Base-by-base conservation (phyloP, 2,329 filamentous ascomycete genomes). In the Calonectria pseudoreteaudii region DNA sequence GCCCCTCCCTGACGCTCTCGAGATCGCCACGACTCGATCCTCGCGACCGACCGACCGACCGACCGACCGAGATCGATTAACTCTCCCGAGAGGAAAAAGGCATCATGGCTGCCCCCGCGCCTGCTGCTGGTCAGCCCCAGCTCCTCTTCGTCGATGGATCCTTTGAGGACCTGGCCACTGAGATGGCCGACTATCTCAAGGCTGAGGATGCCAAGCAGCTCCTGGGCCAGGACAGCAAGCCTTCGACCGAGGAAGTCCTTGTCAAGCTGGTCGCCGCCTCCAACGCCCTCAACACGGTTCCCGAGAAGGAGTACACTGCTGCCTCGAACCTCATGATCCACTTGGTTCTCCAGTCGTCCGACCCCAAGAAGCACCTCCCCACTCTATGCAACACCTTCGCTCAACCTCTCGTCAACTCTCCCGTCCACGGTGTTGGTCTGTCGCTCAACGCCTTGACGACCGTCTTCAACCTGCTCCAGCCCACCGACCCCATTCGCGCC, bases 251-350 rank as follows among this genome's bases (percentile, higher is more conserved):
- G 80, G 95, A 97, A 78, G 93, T 95, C 58, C 90, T 99, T 72
- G 94, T 96, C 89, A 96, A 95, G 90, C 90, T 99, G 78, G 94
- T 98, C 75, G 92, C 93, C 78, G 94, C 94, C 72, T 95, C 95
- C 68, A 86, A 90, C 68, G 91, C 90, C 66, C 89, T 99, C 83
- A 98, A 96, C 86, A 90, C 91, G 76, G 94, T 95, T 70, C 95
- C 96, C 73, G 97, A 99, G 90, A 97, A 97, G 91, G 96, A 98
- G 86, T 97, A 98, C 85, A 96, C 95, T 74, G 94, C 96, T 73
- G 95, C 96, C 75, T 98, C 98, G 88, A 98, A 99, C 88, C 93
- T 98, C 80, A 93, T 99, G 85, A 93, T 98, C 83, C 95, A 98
- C 88, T 93, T 99, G 74, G 92, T 98, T 79, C 90, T 95, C 81